Percentiles rank a stretch among this genome's conserved stretches.
Evolutionary conservation across 176 grass and related monocot genomes (phyloP).

Genomic region (Elymus sibiricus): DNA sequence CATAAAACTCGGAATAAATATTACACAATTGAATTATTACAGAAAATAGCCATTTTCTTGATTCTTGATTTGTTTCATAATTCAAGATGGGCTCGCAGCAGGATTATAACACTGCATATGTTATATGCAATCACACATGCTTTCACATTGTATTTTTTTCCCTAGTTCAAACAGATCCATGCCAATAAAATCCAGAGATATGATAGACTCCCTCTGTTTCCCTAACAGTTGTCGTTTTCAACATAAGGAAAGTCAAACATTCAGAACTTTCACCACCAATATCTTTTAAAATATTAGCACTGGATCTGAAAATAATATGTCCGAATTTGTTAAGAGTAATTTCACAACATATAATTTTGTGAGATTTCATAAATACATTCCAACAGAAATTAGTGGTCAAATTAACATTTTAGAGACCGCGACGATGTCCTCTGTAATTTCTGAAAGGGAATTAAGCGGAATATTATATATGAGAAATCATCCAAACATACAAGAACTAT

Average conservation of each 20-base stretch:
- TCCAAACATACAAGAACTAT: background rate
- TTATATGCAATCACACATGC: background rate
- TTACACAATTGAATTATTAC: background rate
- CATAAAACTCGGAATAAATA: background rate
- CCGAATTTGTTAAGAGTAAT: background rate
- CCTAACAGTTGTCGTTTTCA: background rate
- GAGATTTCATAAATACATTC: background rate
- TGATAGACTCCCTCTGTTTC: background rate
- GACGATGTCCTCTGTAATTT: background rate
- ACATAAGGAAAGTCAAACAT: background rate
- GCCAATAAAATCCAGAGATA: constrained; percentile 7
- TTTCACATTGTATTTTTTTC: background rate
- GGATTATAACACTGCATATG: background rate
- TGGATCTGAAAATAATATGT: background rate
- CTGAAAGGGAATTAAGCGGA: background rate
- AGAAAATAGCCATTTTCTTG: background rate
- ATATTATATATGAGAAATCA: background rate
- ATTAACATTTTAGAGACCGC: background rate
- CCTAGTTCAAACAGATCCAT: background rate
- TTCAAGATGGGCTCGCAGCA: background rate
- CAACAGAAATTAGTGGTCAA: background rate
- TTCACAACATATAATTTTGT: background rate
- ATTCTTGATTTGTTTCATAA: background rate
- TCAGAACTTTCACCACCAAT: background rate
- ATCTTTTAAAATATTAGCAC: background rate